Evolutionary conservation across 345 rosid species (phyloP).

Genomic region (Litchi chinensis): DNA sequence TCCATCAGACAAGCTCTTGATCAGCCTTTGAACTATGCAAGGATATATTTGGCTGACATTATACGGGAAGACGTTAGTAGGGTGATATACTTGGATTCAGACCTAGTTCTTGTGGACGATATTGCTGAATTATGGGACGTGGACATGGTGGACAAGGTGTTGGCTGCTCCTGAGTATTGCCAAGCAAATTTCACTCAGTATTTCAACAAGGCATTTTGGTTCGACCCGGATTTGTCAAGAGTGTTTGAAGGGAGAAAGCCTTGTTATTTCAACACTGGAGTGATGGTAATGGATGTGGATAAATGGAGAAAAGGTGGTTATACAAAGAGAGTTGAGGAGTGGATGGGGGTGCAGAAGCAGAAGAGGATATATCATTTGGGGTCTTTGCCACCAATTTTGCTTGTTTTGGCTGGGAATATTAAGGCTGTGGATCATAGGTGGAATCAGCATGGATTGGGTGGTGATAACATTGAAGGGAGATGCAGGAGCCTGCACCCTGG

Average conservation of each 20-base stretch:
- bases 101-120: conserved; percentile 67
- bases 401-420: conserved; percentile 62
- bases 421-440: conserved; percentile 66
- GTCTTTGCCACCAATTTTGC: conserved; percentile 63
- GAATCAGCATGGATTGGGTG: conserved; percentile 79
- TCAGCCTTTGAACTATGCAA: conserved; percentile 66
- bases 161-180: conserved; percentile 74
- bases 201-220: conserved; percentile 58
- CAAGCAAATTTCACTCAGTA: conserved; percentile 58
- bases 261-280: conserved; percentile 74
- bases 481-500: conserved; percentile 72
- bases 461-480: conserved; percentile 61
- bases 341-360: conserved; percentile 60
- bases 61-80: conserved; percentile 39
- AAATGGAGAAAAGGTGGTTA: conserved; percentile 60
- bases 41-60: conserved; percentile 66
- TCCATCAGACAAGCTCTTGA: conserved; percentile 65
- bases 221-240: conserved; percentile 37
- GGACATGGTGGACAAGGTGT: conserved; percentile 50
- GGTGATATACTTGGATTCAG: conserved; percentile 66
- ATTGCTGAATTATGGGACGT: conserved; percentile 54
- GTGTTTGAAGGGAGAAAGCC: conserved; percentile 55
- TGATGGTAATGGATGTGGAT: conserved; percentile 62
- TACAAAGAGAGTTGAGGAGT: conserved; percentile 52
- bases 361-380: conserved; percentile 68